Base-by-base conservation (phyloP, 1,139 yeast genomes). In the Ashbya aceris region DNA sequence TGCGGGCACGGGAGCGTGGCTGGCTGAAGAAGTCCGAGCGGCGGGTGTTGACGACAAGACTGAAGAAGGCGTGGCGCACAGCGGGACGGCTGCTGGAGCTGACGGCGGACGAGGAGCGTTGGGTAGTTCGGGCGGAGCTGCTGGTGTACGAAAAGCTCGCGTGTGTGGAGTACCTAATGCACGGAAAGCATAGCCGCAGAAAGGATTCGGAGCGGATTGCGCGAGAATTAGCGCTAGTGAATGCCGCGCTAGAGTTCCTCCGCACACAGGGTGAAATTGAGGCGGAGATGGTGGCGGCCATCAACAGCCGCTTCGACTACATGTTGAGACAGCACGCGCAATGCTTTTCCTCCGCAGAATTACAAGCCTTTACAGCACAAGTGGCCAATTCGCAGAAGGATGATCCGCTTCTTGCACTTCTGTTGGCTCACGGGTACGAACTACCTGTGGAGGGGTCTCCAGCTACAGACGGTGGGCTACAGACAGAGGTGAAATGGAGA, bases 401-500 rank as follows among this genome's bases (percentile, higher is more conserved):
- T 38, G 61, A 61, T 31, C 53, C 62, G 6, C 23, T 17, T 17
- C 50, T 62, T 20, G 80, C 77, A 45, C 51, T 67, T 2, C 51
- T 68, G 2, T 69, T 70, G 50, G 20, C 20, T 7, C 13, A 32
- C 7, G 12, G 20, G 35, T n/a, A 13, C n/a, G 20, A 14, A 7
- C n/a, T 11, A 10, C 20, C 12, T 5, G 20, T 11, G 6, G 35
- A 32, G 12, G 20, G n/a, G 3, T 3, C 35, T 11, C 4, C 35
- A 5, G 20, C 42, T n/a, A 50, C 51, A 1, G 60, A 51, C 27
- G 44, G 52, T 29, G 52, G 57, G 33, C 49, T 65, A 13, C 51
- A 66, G 23, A 63, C 61, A 27, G 63, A 66, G 23, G 68, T 87
- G 37, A 56, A 66, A 30, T 89, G 96, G 96, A 73, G 93, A 58